These are phyloP conservation scores for Penicillium longicatenatum DNA, from an alignment of 495 filamentous ascomycete species.

Conservation along the genomic window DNA sequence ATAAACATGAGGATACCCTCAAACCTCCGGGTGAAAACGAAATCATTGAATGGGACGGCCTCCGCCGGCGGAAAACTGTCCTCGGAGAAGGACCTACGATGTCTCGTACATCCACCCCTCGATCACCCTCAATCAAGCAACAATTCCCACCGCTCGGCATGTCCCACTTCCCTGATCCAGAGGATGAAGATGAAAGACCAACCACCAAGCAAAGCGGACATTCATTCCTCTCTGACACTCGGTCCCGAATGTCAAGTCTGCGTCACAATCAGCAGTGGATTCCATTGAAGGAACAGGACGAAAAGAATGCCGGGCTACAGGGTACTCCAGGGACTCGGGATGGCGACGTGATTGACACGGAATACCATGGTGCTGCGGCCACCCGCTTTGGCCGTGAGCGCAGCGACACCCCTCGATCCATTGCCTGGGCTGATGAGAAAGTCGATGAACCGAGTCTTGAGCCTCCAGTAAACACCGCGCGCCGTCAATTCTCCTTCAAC, in stretches of 20 bases:
- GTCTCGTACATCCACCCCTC: conserved; percentile 30
- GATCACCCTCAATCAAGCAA: conserved; percentile 46
- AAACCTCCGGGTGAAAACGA: conserved; percentile 75
- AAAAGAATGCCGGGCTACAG: conserved; percentile 13
- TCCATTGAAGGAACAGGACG: conserved; percentile 34
- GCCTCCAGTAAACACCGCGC: conserved; percentile 33
- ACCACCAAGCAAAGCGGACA: conserved; percentile 35
- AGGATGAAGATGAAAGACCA: conserved; percentile 44
- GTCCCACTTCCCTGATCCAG: conserved; percentile 74
- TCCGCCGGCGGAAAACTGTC: conserved; percentile 79
- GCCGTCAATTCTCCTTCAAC: conserved; percentile 91
- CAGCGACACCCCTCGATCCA: conserved; percentile 38
- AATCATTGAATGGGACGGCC: conserved; percentile 88
- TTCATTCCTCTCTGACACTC: conserved; percentile 60
- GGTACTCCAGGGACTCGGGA: conserved; percentile 27
- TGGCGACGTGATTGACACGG: conserved; percentile 48
- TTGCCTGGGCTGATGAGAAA: conserved; percentile 33
- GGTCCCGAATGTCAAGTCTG: conserved; percentile 46
- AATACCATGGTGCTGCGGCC: conserved; percentile 36
- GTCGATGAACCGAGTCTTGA: conserved; percentile 24
- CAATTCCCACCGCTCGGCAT: conserved; percentile 85
- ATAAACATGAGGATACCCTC: conserved; percentile 69
- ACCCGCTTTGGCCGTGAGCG: conserved; percentile 27
- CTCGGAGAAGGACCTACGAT: conserved; percentile 50
- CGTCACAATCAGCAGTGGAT: conserved; percentile 37